phyloP scores from a whole-genome alignment of 1,284 basidiomycete species.

The Ganoderma multipileum region DNA sequence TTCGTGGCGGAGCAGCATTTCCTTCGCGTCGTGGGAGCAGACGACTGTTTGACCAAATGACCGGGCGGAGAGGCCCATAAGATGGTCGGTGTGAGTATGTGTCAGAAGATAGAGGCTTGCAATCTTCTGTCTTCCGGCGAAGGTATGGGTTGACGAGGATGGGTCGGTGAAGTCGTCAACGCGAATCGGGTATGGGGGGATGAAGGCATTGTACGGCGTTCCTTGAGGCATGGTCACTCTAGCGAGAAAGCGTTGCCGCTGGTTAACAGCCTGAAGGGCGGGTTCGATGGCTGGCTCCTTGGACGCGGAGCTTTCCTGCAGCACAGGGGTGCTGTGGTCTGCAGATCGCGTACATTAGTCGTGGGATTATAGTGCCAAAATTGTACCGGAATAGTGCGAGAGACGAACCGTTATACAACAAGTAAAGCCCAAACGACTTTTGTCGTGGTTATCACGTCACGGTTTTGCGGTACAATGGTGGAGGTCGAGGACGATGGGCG shows the following conservation, averaged over 20 bases:
- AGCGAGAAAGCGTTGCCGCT: neutral
- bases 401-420: neutral
- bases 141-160: conserved; percentile 35
- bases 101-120: conserved; percentile 79
- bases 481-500: neutral
- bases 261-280: neutral
- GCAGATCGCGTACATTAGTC: neutral
- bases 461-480: neutral
- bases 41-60: conserved; percentile 73
- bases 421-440: neutral
- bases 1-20: conserved; percentile 82
- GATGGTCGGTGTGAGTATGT: conserved; percentile 88
- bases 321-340: neutral
- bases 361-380: neutral
- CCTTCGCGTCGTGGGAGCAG: conserved; percentile 83
- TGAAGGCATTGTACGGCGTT: conserved; percentile 71
- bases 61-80: conserved; percentile 70
- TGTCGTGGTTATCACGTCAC: neutral
- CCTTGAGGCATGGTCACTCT: conserved; percentile 64
- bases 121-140: conserved; percentile 38
- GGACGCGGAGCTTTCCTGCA: conserved; percentile 8
- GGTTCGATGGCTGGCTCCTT: neutral
- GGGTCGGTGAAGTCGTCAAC: conserved; percentile 75
- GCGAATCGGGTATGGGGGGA: conserved; percentile 77
- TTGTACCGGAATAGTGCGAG: too few relatives aligned